Percentiles rank a stretch among this genome's conserved stretches.
Conservation (phyloP, 257 asterid species). For the Salvia hispanica region DNA sequence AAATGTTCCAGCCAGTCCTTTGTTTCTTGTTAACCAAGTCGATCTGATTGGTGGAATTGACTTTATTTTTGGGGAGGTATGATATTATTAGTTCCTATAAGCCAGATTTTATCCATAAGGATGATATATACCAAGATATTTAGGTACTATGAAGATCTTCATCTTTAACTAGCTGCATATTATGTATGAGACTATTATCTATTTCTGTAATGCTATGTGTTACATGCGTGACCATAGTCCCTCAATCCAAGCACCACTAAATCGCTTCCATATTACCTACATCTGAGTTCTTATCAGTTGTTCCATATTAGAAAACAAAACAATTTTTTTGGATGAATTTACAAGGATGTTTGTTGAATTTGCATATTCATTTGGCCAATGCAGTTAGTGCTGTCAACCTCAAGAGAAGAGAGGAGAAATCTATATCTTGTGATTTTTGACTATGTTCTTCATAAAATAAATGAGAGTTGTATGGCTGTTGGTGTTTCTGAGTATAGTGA, state of each 20-base stretch:
- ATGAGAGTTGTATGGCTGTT: slow-evolving; percentile 68
- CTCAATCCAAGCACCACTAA: not conserved
- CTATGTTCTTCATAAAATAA: slow-evolving; percentile 86
- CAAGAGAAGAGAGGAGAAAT: slow-evolving; percentile 91
- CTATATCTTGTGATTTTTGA: slow-evolving; percentile 94
- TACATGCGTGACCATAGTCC: not conserved
- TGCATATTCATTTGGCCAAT: slow-evolving; percentile 36
- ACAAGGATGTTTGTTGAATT: slow-evolving; percentile 23
- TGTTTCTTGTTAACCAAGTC: slow-evolving; percentile 79
- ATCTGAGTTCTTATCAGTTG: slow-evolving; percentile 6
- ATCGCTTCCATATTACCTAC: not conserved
- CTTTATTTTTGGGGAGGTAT: slow-evolving; percentile 90
- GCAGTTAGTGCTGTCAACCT: slow-evolving; percentile 89
- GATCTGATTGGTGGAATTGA: slow-evolving; percentile 96
- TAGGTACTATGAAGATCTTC: not conserved
- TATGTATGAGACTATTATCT: not conserved
- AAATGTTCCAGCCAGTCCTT: slow-evolving; percentile 64
- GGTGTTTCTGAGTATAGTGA: slow-evolving; percentile 92
- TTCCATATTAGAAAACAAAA: not conserved
- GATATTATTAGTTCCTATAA: slow-evolving; percentile 27
- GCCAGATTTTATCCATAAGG: slow-evolving; percentile 25
- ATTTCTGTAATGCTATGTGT: not conserved
- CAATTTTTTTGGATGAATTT: slow-evolving; percentile 19
- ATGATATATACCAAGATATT: not conserved
- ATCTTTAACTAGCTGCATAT: not conserved